phyloP scores from a whole-genome alignment of 1,139 yeast species.

The Pneumocystis canis region DNA sequence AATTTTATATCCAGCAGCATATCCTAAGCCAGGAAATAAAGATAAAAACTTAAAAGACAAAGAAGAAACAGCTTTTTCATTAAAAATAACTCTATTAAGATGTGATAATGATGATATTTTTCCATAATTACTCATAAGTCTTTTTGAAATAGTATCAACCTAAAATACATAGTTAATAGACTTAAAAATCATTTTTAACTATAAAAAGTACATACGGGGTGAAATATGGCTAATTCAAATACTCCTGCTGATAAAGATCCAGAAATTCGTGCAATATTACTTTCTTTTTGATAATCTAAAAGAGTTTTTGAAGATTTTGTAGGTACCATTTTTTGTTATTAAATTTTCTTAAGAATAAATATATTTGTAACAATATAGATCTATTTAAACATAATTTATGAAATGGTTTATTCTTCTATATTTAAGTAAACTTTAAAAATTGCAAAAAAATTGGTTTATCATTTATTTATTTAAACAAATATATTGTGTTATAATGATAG shows the following conservation, averaged over 20 bases:
- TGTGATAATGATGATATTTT: constrained; percentile 45
- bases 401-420: background rate
- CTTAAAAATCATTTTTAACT: background rate
- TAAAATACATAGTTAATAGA: constrained; percentile 1
- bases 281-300: constrained; percentile 6
- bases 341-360: background rate
- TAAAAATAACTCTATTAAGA: constrained; percentile 74
- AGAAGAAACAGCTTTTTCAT: constrained; percentile 61
- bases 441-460: no score
- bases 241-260: constrained; percentile 98
- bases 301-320: constrained; percentile 10
- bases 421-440: background rate
- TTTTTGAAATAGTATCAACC: constrained; percentile 87
- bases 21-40: constrained; percentile 93
- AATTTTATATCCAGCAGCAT: constrained; percentile 92
- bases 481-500: no score
- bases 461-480: no score
- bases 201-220: constrained; percentile 41
- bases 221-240: constrained; percentile 90
- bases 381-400: no score
- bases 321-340: constrained; percentile 9
- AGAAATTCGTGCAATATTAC: constrained; percentile 69
- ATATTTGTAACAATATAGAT: background rate
- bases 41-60: constrained; percentile 60
- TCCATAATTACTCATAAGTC: constrained; percentile 91